Evolutionary conservation across 306 rosid species (phyloP), one percentile per base, ranked within the genome.

Genomic region (Notholithocarpus densiflorus): DNA sequence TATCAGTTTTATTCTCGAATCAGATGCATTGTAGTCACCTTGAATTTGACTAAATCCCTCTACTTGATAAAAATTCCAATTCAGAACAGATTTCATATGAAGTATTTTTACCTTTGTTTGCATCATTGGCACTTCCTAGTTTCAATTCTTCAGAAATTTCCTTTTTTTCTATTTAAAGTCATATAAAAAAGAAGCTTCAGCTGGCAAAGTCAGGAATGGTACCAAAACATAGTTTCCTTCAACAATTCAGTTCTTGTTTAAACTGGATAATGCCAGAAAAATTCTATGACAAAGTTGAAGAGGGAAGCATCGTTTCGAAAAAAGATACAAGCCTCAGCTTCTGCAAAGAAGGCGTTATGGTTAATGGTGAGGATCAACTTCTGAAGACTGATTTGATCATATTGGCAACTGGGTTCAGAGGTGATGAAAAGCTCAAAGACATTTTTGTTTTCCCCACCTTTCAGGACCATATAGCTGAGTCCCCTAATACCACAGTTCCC

Each of bases 121-220:
- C 29, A 27, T 27, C 3, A 27, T 27, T 27, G 29, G 29, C 2
- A 27, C 29, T 27, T 27, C 29, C 29, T 27, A 27, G 29, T 27
- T 27, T 27, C 29, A 27, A 27, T 27, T 27, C 29, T 27, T 27
- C 29, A 27, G 29, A 27, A 27, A 27, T 27, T 27, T 2, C 29
- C 29, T 27, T 27, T 27, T 27, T 27, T 76, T 92, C 55, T n/a
- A 95, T 92, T 20, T 93, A 92, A 80, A 87, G 89, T 59, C 15
- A 89, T 48, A 43, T 89, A 32, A 79, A 7, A 17, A 80, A n/a
- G 60, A 90, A 90, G 86, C 86, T 77, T 6, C 69, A 68, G n/a
- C 56, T 92, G 75, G 43, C 27, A 5, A 90, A 89, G 86, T 82
- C 81, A 23, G 95, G 97, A 24, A 84, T 92, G 95, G 89, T 92